These are phyloP conservation scores for Stipa capillata DNA, from an alignment of 176 grass and related monocot species.

Conservation along the genomic window DNA sequence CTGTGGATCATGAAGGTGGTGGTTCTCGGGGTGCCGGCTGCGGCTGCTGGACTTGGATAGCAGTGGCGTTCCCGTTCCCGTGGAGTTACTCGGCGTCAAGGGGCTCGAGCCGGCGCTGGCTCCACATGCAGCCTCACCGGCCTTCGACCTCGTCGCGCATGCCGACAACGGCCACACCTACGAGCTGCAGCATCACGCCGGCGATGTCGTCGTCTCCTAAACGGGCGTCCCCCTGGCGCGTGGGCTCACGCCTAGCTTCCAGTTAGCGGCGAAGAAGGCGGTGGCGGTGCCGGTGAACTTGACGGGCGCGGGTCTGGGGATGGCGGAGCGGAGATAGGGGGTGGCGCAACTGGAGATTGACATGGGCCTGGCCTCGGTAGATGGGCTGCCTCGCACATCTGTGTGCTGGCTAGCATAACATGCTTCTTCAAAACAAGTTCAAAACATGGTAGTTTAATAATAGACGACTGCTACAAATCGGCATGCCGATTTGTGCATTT, in stretches of 20 bases:
- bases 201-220: conserved; percentile 5
- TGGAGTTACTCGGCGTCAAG: conserved; percentile 5
- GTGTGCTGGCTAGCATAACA: too few relatives aligned
- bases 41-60: not conserved
- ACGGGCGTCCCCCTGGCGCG: conserved; percentile 16
- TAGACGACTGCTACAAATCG: too few relatives aligned
- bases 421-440: too few relatives aligned
- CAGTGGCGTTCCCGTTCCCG: not conserved
- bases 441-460: too few relatives aligned
- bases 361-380: too few relatives aligned
- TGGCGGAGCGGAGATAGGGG: not conserved
- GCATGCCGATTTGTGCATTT: too few relatives aligned
- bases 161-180: conserved; percentile 7
- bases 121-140: not conserved
- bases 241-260: not conserved
- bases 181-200: not conserved
- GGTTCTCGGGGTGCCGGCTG: not conserved
- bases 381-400: too few relatives aligned
- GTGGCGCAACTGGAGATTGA: too few relatives aligned
- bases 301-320: not conserved
- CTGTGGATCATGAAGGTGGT: not conserved
- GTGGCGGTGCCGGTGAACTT: not conserved
- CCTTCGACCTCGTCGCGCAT: not conserved
- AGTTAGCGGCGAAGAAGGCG: not conserved
- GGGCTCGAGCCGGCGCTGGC: not conserved